phyloP scores from a whole-genome alignment of 1,284 basidiomycete species.

The Ceratobasidium sp. region DNA sequence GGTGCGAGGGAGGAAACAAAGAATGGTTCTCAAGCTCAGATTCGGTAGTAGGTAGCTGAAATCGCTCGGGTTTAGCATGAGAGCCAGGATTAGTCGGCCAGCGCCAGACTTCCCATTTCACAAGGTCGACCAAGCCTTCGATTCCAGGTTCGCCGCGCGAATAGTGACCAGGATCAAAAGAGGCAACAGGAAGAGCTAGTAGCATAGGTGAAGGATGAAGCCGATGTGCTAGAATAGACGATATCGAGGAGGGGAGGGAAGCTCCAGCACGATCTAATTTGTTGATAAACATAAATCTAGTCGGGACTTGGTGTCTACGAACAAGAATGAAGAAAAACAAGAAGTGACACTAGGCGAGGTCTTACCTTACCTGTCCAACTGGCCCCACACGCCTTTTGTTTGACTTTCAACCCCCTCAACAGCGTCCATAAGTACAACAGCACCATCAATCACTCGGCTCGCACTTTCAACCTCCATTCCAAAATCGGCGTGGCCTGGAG shows the following conservation, averaged over 20 bases:
- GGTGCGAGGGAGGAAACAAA: constrained; percentile 70
- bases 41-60: constrained; percentile 67
- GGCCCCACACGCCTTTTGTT: constrained; percentile 89
- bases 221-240: constrained; percentile 77
- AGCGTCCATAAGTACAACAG: constrained; percentile 88
- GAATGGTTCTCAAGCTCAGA: constrained; percentile 61
- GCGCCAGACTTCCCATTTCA: constrained; percentile 84
- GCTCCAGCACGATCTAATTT: constrained; percentile 90
- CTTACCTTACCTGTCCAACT: constrained; percentile 78
- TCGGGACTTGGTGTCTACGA: constrained; percentile 79
- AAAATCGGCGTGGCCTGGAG: constrained; percentile 93
- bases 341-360: not conserved
- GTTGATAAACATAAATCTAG: constrained; percentile 86
- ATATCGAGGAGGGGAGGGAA: constrained; percentile 77
- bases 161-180: constrained; percentile 76
- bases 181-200: constrained; percentile 83
- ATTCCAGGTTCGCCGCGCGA: constrained; percentile 78
- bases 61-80: constrained; percentile 62
- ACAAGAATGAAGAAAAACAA: constrained; percentile 11
- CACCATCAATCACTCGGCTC: constrained; percentile 89
- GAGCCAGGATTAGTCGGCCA: constrained; percentile 59
- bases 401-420: constrained; percentile 94
- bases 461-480: constrained; percentile 96
- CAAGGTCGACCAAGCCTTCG: constrained; percentile 81
- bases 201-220: constrained; percentile 81